phyloP scores from a whole-genome alignment of 768 basidiomycete species.

The Mycena pura region DNA sequence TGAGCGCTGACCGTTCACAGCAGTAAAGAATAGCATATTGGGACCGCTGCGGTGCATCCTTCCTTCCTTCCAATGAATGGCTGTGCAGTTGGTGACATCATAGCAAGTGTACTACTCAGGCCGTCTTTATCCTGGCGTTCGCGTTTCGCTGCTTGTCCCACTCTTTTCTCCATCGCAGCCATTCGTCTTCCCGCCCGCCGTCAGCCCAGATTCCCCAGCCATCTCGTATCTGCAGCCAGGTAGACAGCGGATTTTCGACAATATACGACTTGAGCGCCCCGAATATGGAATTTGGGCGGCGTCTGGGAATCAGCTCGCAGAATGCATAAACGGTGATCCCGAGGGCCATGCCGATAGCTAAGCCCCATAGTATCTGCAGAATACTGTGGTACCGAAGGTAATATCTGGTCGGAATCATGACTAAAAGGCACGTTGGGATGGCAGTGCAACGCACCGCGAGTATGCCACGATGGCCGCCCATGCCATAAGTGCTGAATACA shows the following conservation, averaged over 20 bases:
- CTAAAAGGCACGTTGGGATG: not conserved
- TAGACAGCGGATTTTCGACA: slow-evolving; percentile 62
- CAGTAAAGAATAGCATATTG: too few species aligned
- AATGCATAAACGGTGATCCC: slow-evolving; percentile 62
- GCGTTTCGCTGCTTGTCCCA: slow-evolving; percentile 53
- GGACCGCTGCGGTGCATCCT: too few species aligned
- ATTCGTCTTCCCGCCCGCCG: slow-evolving; percentile 77
- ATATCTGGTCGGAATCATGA: slow-evolving; percentile 49
- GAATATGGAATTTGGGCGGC: slow-evolving; percentile 57
- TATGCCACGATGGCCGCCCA: slow-evolving; percentile 78
- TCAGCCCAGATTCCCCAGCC: slow-evolving; percentile 85
- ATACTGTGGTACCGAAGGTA: slow-evolving; percentile 76
- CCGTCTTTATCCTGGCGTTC: slow-evolving; percentile 25
- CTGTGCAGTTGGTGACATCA: too few species aligned
- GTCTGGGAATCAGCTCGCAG: slow-evolving; percentile 63
- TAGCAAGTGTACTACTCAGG: too few species aligned
- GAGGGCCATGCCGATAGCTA: slow-evolving; percentile 63
- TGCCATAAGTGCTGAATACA: slow-evolving; percentile 56
- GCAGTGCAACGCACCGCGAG: slow-evolving; percentile 61
- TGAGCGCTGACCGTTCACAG: too few species aligned
- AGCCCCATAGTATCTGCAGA: slow-evolving; percentile 79
- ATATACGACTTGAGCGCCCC: slow-evolving; percentile 56
- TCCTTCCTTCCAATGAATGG: too few species aligned
- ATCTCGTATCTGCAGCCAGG: slow-evolving; percentile 77
- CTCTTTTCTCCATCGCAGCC: slow-evolving; percentile 66